Percentiles rank a stretch among this genome's conserved stretches.
Evolutionary conservation across 176 grass and related monocot genomes (phyloP).

Genomic region (Triticum timopheevii): DNA sequence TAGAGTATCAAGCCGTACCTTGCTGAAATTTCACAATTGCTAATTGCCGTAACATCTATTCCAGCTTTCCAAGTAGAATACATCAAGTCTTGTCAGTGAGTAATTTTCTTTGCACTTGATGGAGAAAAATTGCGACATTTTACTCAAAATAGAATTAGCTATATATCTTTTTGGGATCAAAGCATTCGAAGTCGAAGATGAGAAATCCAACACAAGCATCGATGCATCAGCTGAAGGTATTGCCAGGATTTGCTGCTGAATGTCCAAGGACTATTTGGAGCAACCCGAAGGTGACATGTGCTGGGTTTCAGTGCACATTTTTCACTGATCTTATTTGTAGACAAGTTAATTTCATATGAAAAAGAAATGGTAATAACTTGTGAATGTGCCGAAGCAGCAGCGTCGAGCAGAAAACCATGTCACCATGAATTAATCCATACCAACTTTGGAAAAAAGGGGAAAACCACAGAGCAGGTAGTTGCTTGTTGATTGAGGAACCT

Average conservation of each 20-base stretch:
- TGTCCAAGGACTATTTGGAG: neutral
- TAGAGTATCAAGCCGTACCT: too few relatives aligned
- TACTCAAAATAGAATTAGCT: too few relatives aligned
- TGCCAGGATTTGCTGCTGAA: neutral
- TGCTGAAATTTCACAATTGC: too few relatives aligned
- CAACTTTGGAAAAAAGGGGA: too few relatives aligned
- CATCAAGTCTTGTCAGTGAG: too few relatives aligned
- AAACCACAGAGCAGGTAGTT: neutral
- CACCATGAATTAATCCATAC: too few relatives aligned
- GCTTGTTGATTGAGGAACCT: neutral
- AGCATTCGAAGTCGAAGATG: neutral
- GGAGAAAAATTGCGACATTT: too few relatives aligned
- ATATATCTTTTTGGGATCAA: constrained; percentile 14
- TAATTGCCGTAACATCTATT: too few relatives aligned
- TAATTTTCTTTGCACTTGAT: too few relatives aligned
- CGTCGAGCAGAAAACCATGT: too few relatives aligned
- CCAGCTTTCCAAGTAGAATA: too few relatives aligned
- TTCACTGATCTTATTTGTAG: neutral
- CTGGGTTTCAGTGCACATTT: neutral
- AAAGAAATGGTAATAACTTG: neutral
- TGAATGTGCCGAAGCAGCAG: too few relatives aligned
- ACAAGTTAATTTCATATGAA: neutral
- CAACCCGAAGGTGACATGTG: neutral
- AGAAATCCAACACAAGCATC: neutral
- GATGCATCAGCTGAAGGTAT: neutral